A percentile compares a stretch with the other conserved stretches of the same genome.
phyloP scores from a whole-genome alignment of 257 asterid species.

The Phtheirospermum japonicum region DNA sequence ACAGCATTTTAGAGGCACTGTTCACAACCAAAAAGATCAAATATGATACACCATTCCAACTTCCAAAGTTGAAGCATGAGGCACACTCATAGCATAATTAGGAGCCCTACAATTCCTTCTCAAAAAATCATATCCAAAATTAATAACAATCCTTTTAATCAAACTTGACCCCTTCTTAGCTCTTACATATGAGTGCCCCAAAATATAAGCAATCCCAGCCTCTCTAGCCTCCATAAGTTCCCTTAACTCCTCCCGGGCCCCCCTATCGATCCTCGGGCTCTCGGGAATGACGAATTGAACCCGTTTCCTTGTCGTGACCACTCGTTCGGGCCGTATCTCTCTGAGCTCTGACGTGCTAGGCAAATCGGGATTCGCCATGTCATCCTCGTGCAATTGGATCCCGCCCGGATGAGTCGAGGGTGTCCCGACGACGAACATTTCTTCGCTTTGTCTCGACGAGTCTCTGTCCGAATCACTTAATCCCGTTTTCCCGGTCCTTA shows the following conservation, averaged over 20 bases:
- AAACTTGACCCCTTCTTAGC: conserved; percentile 76
- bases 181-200: conserved; percentile 79
- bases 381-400: conserved; percentile 39
- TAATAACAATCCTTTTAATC: conserved; percentile 56
- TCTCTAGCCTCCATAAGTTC: conserved; percentile 82
- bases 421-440: conserved; percentile 61
- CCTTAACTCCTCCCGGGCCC: conserved; percentile 46
- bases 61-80: conserved; percentile 84
- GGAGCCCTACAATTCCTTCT: conserved; percentile 77
- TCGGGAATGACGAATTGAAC: conserved; percentile 73
- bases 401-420: conserved; percentile 52
- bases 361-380: conserved; percentile 15
- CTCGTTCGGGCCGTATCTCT: conserved; percentile 41
- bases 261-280: conserved; percentile 47
- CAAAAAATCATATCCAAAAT: conserved; percentile 72
- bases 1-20: too few species aligned
- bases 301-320: conserved; percentile 39
- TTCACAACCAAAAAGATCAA: conserved; percentile 22
- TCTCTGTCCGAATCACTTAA: conserved; percentile 22
- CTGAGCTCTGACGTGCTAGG: conserved; percentile 40
- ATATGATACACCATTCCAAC: conserved; percentile 86
- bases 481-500: conserved; percentile 40
- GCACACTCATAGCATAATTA: conserved; percentile 52
- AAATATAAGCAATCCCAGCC: conserved; percentile 69
- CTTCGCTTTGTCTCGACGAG: conserved; percentile 22